Evolutionary conservation across 768 basidiomycete genomes (phyloP), one percentile per base, ranked within the genome.

Genomic region (Suillus hirtellus): DNA sequence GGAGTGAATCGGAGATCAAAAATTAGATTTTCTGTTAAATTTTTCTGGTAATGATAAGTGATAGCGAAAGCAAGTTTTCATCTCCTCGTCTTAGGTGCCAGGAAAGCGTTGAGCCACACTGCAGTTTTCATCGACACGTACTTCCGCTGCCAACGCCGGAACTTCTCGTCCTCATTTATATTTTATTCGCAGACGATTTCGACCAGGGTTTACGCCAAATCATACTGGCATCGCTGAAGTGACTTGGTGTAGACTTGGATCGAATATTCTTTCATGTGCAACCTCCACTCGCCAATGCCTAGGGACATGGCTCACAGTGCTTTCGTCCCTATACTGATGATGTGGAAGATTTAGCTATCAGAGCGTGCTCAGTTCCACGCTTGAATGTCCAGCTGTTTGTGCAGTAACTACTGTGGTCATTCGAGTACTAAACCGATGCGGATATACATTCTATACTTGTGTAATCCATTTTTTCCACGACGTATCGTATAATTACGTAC

Each of bases 301-400:
- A 84, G 89, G 84, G 79, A 89, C 89, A 91, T 76, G 81, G 89
- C 87, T 72, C 67, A 72, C 76, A 64, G 68, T 88, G 89, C 89
- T 85, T 83, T 91, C 88, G 89, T 89, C 83, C 76, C 89, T 86
- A 58, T 86, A 89, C 89, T 86, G 80, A 88, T 79, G 79, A 74
- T 64, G 87, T 90, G 89, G 89, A 80, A 90, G 83, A 90, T 71
- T 42, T 56, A 83, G 62, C 59, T 67, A 63, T 60, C 17, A 19
- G 55, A 68, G 52, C 43, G 62, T 74, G 77, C 84, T 76, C 81
- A 84, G 85, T 90, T 49, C 89, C 89, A 90, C 89, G 81, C 89
- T 91, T 86, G 88, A 85, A 79, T 84, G 84, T 77, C 82, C 82
- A 82, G 75, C 79, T 80, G 70, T 72, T 31, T 64, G 69, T 63